Conservation (phyloP, 176 grass and related monocot genomes). For the Tillandsia leiboldiana region DNA sequence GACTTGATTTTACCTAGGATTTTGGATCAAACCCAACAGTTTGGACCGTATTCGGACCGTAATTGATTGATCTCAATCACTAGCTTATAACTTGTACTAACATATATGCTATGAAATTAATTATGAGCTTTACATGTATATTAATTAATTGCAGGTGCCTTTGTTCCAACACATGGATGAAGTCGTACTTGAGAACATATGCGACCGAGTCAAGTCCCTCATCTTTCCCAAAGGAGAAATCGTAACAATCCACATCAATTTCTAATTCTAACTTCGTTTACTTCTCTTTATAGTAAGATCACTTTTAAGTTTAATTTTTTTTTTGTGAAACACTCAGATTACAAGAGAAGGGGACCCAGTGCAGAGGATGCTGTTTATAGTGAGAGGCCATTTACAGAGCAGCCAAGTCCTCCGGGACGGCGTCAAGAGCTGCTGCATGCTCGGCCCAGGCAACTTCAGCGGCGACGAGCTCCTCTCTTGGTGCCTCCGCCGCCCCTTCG, state of each 20-base stretch:
- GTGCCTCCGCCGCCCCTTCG: conserved; percentile 75
- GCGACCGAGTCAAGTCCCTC: conserved; percentile 55
- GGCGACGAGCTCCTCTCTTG: conserved; percentile 91
- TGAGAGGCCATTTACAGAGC: conserved; percentile 74
- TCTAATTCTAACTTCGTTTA: not conserved
- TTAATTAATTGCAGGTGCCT: conserved; percentile 38
- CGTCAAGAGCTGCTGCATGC: conserved; percentile 61
- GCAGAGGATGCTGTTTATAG: conserved; percentile 79
- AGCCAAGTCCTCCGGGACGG: conserved; percentile 67
- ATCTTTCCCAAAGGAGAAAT: conserved; percentile 74
- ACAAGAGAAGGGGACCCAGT: conserved; percentile 70
- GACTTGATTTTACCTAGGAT: too few species aligned
- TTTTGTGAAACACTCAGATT: conserved; percentile 22
- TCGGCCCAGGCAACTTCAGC: conserved; percentile 83
- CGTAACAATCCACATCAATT: conserved; percentile 16
- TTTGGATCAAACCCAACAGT: too few species aligned
- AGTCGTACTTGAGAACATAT: conserved; percentile 93
- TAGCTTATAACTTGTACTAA: too few species aligned
- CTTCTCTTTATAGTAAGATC: not conserved
- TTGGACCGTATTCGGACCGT: too few species aligned
- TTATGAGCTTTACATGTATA: too few species aligned
- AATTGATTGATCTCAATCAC: too few species aligned
- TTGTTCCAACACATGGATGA: conserved; percentile 95
- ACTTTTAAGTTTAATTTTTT: not conserved
- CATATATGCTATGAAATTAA: too few species aligned